Evolutionary conservation across 2,329 filamentous ascomycete species (phyloP).

Genomic region (Trichoderma guizhouense): DNA sequence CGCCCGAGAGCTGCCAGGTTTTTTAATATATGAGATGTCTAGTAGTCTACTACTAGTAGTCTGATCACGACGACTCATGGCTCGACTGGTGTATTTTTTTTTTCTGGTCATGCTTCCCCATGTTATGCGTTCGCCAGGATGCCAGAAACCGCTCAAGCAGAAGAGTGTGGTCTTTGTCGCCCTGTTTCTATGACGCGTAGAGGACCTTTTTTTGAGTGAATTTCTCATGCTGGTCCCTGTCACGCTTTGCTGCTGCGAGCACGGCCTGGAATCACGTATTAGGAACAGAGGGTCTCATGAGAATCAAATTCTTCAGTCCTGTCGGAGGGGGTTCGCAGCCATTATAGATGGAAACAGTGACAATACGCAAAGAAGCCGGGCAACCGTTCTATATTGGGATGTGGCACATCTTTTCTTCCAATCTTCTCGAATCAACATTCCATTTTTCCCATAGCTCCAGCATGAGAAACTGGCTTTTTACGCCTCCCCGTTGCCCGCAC

Average conservation of each 20-base stretch:
- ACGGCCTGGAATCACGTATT: background rate
- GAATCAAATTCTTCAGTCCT: background rate
- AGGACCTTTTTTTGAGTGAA: conserved; percentile 1
- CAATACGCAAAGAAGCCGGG: background rate
- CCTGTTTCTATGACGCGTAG: conserved; percentile 7
- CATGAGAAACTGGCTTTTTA: background rate
- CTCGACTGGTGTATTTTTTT: background rate
- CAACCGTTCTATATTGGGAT: conserved; percentile 4
- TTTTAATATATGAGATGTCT: background rate
- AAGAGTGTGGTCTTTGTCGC: background rate
- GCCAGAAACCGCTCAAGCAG: background rate
- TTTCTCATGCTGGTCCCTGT: background rate
- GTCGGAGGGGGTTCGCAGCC: background rate
- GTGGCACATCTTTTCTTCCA: background rate
- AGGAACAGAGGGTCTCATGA: conserved; percentile 1
- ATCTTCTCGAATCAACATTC: background rate
- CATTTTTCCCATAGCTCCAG: background rate
- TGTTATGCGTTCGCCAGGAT: background rate
- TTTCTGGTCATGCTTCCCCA: background rate
- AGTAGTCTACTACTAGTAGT: background rate
- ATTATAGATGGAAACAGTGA: background rate
- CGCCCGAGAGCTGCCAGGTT: background rate
- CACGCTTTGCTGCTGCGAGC: background rate
- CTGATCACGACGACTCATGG: background rate
- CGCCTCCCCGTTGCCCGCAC: background rate